Conservation (phyloP, 2,329 filamentous ascomycete genomes). For the Thermochaetoides dissita region DNA sequence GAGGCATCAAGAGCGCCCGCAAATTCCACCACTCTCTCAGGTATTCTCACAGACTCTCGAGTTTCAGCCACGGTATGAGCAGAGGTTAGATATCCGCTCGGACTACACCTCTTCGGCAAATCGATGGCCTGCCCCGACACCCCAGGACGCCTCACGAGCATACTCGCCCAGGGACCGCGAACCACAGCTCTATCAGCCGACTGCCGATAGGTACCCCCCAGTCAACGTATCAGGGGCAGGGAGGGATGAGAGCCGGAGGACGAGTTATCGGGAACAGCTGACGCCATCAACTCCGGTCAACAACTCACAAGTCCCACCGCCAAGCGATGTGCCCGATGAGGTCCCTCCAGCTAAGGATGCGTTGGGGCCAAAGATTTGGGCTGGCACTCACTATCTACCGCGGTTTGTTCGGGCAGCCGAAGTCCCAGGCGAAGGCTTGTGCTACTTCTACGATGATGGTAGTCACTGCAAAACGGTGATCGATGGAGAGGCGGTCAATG, state of each 20-base stretch:
- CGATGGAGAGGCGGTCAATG: slow-evolving; percentile 75
- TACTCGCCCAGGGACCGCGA: slow-evolving; percentile 33
- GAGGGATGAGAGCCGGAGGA: slow-evolving; percentile 17
- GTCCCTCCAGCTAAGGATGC: slow-evolving; percentile 41
- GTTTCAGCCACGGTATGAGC: slow-evolving; percentile 29
- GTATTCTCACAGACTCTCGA: slow-evolving; percentile 31
- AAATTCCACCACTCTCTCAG: slow-evolving; percentile 19
- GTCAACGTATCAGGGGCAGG: too few relatives aligned
- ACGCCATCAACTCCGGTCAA: slow-evolving; percentile 13
- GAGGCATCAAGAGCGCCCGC: slow-evolving; percentile 30
- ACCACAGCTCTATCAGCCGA: slow-evolving; percentile 18
- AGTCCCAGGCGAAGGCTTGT: slow-evolving; percentile 64
- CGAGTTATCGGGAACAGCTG: slow-evolving; percentile 16
- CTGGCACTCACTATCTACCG: slow-evolving; percentile 52
- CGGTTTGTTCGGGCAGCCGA: slow-evolving; percentile 50
- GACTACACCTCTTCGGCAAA: slow-evolving; percentile 22
- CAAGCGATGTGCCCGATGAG: slow-evolving; percentile 18
- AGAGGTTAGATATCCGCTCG: slow-evolving; percentile 22
- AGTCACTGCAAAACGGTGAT: slow-evolving; percentile 71
- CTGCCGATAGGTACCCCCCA: slow-evolving; percentile 22
- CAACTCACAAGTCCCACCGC: too few relatives aligned
- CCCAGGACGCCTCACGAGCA: slow-evolving; percentile 29
- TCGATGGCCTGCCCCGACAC: slow-evolving; percentile 23
- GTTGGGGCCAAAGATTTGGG: slow-evolving; percentile 55
- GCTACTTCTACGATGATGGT: slow-evolving; percentile 77